Percentiles rank a stretch among this genome's conserved stretches.
phyloP scores from a whole-genome alignment of 2,329 filamentous ascomycete genomes.

The Diplodia seriata region DNA sequence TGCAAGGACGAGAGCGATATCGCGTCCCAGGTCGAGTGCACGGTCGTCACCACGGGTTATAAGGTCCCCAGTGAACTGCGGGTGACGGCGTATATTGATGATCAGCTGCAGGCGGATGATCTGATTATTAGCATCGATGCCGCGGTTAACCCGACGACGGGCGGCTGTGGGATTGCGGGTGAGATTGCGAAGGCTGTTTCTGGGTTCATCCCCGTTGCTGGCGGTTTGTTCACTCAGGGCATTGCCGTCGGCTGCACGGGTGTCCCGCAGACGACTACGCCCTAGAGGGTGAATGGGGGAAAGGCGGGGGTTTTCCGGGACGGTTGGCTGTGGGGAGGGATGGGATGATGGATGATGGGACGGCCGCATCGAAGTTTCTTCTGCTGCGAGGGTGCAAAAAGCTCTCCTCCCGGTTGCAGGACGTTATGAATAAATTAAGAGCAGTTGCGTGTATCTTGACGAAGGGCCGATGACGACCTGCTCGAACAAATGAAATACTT shows the following conservation, averaged over 20 bases:
- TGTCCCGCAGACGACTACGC: neutral
- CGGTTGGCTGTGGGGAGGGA: no score
- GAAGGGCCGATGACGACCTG: no score
- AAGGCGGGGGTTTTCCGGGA: no score
- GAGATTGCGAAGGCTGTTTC: neutral
- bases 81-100: slow-evolving; percentile 8
- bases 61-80: neutral
- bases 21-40: no score
- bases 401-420: no score
- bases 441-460: no score
- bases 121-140: neutral
- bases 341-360: no score
- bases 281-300: neutral
- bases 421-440: no score
- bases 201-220: neutral
- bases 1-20: no score
- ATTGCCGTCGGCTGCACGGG: neutral
- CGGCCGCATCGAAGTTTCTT: no score
- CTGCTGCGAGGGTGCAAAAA: no score
- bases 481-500: no score
- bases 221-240: neutral
- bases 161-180: neutral
- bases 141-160: neutral
- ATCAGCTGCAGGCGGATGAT: slow-evolving; percentile 6
- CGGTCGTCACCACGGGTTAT: neutral